phyloP scores from a whole-genome alignment of 2,329 filamentous ascomycete species.

The Sclerotinia trifoliorum region DNA sequence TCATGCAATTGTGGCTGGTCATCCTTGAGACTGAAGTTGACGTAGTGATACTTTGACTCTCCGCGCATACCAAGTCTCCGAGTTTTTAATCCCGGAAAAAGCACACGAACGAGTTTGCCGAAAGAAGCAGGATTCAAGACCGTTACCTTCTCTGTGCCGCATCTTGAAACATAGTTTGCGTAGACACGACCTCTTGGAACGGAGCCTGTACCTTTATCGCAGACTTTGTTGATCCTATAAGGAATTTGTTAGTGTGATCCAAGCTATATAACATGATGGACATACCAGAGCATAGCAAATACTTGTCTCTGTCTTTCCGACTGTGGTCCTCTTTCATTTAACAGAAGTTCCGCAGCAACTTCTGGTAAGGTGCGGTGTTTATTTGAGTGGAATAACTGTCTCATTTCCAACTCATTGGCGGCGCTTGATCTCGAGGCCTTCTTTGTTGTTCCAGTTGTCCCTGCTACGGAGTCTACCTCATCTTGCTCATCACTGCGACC shows the following conservation, averaged over 20 bases:
- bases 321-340: slow-evolving; percentile 75
- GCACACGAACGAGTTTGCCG: slow-evolving; percentile 91
- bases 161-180: slow-evolving; percentile 89
- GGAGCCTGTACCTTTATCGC: slow-evolving; percentile 73
- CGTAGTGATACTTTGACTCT: slow-evolving; percentile 98
- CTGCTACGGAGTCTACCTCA: slow-evolving; percentile 54
- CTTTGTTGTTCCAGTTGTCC: slow-evolving; percentile 50
- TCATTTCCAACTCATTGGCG: slow-evolving; percentile 78
- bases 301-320: slow-evolving; percentile 82
- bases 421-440: slow-evolving; percentile 65
- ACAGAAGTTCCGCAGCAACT: slow-evolving; percentile 72
- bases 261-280: slow-evolving; percentile 24
- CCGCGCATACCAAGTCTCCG: slow-evolving; percentile 87
- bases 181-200: slow-evolving; percentile 93
- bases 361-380: slow-evolving; percentile 66
- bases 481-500: slow-evolving; percentile 54
- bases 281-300: slow-evolving; percentile 86
- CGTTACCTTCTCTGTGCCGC: slow-evolving; percentile 88
- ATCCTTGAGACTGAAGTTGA: slow-evolving; percentile 61
- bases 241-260: slow-evolving; percentile 23
- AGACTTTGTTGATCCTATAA: slow-evolving; percentile 71
- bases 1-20: slow-evolving; percentile 44
- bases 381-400: slow-evolving; percentile 70
- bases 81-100: slow-evolving; percentile 94
- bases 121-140: slow-evolving; percentile 96